Evolutionary conservation across 495 filamentous ascomycete species (phyloP), one percentile per base, ranked within the genome.

Genomic region (Corynascus novoguineensis): DNA sequence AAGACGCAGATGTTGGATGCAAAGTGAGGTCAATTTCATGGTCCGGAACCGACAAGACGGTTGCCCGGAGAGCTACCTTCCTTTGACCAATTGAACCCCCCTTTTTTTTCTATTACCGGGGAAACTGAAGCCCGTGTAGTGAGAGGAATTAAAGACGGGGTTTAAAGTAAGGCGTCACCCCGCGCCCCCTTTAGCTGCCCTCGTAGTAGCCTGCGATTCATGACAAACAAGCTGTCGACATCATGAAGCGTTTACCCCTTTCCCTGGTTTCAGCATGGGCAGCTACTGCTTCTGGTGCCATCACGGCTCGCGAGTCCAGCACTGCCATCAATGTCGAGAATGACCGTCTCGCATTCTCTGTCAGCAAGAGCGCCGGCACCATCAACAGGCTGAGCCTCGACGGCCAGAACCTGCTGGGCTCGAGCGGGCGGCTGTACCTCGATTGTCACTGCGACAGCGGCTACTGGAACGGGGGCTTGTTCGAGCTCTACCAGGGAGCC

Each of bases 381-480:
- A 49, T 49, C 4, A 12, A 49, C 8, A n/a, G 9, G 17, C 46
- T 49, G 8, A 49, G 10, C 8, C 46, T 49, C 29, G 46, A 49
- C 17, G 46, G 46, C 8, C 46, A 49, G 6, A 29, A 49, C 15
- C 46, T 49, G 0, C 22, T 49, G 28, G 46, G 46, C 17, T 49
- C 46, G 3, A 29, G 46, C 46, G 46, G 46, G 4, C 5, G 46
- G 22, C 46, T 49, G 6, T 49, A 49, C 28, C 46, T 49, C 6
- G 46, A 49, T 9, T 49, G 46, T 5, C 46, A 49, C 28, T 49
- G 46, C 46, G 46, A 49, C 46, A 49, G 46, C 17, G 46, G 46
- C 9, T 49, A 32, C 28, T 49, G 46, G 46, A 22, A 49, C 17
- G 46, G 46, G 0, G 46, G 46, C 46, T 21, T 29, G 2, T 49